phyloP scores from a whole-genome alignment of 208 protist species.

The Crithidia brevicula region DNA sequence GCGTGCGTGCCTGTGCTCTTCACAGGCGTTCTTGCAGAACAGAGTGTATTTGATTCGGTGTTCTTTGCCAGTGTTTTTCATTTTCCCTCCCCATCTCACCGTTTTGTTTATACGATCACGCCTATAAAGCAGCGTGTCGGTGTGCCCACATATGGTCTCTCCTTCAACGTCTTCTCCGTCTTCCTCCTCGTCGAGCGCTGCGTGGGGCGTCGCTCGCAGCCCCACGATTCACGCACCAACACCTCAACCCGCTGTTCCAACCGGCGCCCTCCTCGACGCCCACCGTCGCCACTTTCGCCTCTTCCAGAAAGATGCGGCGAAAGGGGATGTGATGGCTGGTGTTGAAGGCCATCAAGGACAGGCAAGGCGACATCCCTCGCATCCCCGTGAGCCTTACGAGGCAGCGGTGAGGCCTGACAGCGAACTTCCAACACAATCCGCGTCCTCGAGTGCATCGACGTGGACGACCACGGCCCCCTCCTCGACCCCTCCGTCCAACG shows the following conservation, averaged over 20 bases:
- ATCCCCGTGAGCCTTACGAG: too few species aligned
- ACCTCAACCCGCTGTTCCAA: background rate
- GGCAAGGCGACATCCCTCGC: too few species aligned
- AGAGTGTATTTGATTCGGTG: too few species aligned
- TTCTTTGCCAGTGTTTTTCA: too few species aligned
- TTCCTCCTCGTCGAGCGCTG: background rate
- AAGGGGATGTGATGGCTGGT: too few species aligned
- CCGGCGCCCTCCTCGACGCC: constrained; percentile 4
- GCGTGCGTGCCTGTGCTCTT: background rate
- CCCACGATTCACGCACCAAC: constrained; percentile 12
- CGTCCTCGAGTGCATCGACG: background rate
- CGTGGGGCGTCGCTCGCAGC: constrained; percentile 12
- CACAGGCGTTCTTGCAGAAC: too few species aligned
- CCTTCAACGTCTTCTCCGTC: background rate
- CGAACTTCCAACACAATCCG: too few species aligned
- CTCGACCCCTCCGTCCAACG: constrained; percentile 9
- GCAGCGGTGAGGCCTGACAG: too few species aligned
- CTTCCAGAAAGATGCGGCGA: background rate
- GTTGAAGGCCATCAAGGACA: too few species aligned
- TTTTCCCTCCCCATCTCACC: too few species aligned
- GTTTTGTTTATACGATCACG: too few species aligned
- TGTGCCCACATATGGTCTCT: background rate
- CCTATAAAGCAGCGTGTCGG: too few species aligned
- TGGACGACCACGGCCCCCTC: background rate
- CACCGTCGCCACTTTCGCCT: background rate